Evolutionary conservation across 352 stramenopile genomes (phyloP), one percentile per base, ranked within the genome.

Genomic region (Plasmopara viticola): DNA sequence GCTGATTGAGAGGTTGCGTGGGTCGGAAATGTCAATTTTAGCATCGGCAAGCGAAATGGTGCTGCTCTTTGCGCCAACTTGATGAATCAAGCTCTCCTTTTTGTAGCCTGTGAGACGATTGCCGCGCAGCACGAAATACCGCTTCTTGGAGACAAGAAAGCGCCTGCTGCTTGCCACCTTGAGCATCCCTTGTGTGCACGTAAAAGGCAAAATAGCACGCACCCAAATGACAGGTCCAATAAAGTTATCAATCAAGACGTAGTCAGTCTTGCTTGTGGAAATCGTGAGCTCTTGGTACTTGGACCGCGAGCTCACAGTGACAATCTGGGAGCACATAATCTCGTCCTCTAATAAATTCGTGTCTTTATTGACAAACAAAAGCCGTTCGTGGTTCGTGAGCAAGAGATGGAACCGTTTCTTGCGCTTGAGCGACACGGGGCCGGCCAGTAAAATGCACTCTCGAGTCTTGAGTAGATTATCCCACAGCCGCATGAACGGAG

Each of bases 341-440:
- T 93, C 82, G 60, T 93, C 82, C 51, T 93, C 82, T 64, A 93
- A 75, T 74, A 88, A 75, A 66, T 93, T 93, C 62, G 79, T 88
- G 47, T 88, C 80, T 63, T 87, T 87, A 74, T 93, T 93, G 55
- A 93, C 74, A 66, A 93, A 88, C 29, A 93, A 64, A 47, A 93
- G 64, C 9, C 82, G 82, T 60, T 93, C 82, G 63, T 93, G 79
- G 54, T 90, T 78, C 34, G 82, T 93, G 37, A 93, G 71, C 46
- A 93, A 59, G 53, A 93, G 47, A 53, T 93, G 82, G 58, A 85
- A 93, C 17, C 78, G 75, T 52, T 90, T 90, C 65, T 93, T 93
- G 61, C 79, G 79, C 65, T 89, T 89, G 30, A 86, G 62, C 17
- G 82, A 85, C 51, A 93, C 79, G 20, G 82, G 82, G 0, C 82